Conservation (phyloP, 2,329 filamentous ascomycete genomes). For the Colletotrichum neosansevieriae region DNA sequence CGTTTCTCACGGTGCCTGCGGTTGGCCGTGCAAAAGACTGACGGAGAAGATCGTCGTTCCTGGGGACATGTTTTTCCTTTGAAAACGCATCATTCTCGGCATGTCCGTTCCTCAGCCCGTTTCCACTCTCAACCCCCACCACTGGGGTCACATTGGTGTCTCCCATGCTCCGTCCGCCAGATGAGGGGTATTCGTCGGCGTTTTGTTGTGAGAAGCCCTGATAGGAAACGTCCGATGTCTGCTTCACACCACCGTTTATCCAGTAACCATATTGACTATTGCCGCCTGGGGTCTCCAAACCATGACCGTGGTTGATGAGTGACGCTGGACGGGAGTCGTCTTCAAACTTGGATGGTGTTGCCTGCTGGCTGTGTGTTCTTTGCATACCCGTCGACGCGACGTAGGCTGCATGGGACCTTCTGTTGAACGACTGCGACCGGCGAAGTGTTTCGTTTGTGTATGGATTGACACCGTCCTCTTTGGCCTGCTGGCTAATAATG, state of each 20-base stretch:
- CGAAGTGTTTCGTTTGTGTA: constrained; percentile 62
- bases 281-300: constrained; percentile 33
- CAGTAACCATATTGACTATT: constrained; percentile 38
- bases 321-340: not conserved
- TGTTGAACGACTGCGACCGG: constrained; percentile 20
- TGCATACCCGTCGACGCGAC: constrained; percentile 21
- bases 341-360: not conserved
- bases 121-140: not conserved
- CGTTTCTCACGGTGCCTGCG: constrained; percentile 48
- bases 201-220: not conserved
- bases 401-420: constrained; percentile 10
- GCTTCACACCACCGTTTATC: constrained; percentile 28
- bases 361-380: constrained; percentile 22
- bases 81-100: not conserved
- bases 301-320: not conserved
- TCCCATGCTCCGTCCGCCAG: not conserved
- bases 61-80: not conserved
- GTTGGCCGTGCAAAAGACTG: constrained; percentile 43
- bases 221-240: not conserved
- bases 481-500: constrained; percentile 62
- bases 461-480: constrained; percentile 68
- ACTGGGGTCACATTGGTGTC: not conserved
- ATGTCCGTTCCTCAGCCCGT: not conserved
- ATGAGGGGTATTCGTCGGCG: not conserved
- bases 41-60: constrained; percentile 4